These are phyloP conservation scores for Penicillium parvum DNA, from an alignment of 495 filamentous ascomycete species.

Conservation along the genomic window DNA sequence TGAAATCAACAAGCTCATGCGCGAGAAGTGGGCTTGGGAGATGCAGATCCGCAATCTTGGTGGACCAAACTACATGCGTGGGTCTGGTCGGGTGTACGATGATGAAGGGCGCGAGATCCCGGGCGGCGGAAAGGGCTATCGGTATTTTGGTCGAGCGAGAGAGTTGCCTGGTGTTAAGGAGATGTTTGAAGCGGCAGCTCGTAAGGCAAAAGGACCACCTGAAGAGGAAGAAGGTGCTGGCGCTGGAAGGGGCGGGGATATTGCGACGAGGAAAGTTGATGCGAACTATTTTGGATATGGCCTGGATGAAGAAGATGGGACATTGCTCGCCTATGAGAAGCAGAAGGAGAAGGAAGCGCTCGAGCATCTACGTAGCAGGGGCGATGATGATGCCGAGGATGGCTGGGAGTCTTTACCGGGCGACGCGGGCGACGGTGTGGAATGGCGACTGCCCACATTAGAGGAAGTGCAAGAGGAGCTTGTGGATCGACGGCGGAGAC, in stretches of 20 bases:
- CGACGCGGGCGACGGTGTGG: slow-evolving; percentile 74
- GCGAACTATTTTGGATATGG: slow-evolving; percentile 96
- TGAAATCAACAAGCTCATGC: slow-evolving; percentile 98
- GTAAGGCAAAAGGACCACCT: slow-evolving; percentile 52
- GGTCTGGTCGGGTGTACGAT: slow-evolving; percentile 76
- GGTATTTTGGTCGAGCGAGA: slow-evolving; percentile 86
- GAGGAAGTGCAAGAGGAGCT: slow-evolving; percentile 93
- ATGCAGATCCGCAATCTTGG: slow-evolving; percentile 90
- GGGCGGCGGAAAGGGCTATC: slow-evolving; percentile 84
- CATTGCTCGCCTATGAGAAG: slow-evolving; percentile 74
- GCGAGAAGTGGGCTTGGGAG: slow-evolving; percentile 98
- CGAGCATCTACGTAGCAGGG: slow-evolving; percentile 54
- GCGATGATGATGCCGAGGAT: slow-evolving; percentile 45
- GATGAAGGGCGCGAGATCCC: slow-evolving; percentile 89
- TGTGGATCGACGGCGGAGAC: slow-evolving; percentile 76
- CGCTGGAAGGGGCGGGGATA: slow-evolving; percentile 62
- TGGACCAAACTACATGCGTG: slow-evolving; percentile 98
- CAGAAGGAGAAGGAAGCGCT: slow-evolving; percentile 78
- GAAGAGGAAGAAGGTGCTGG: slow-evolving; percentile 52
- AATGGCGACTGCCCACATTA: slow-evolving; percentile 77
- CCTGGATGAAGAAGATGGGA: slow-evolving; percentile 88
- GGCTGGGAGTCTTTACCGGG: slow-evolving; percentile 85
- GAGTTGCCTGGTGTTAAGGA: slow-evolving; percentile 96
- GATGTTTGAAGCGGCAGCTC: slow-evolving; percentile 76
- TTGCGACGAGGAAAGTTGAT: slow-evolving; percentile 76